Base-by-base conservation (phyloP, 768 basidiomycete genomes). In the Leccinum imitatum region DNA sequence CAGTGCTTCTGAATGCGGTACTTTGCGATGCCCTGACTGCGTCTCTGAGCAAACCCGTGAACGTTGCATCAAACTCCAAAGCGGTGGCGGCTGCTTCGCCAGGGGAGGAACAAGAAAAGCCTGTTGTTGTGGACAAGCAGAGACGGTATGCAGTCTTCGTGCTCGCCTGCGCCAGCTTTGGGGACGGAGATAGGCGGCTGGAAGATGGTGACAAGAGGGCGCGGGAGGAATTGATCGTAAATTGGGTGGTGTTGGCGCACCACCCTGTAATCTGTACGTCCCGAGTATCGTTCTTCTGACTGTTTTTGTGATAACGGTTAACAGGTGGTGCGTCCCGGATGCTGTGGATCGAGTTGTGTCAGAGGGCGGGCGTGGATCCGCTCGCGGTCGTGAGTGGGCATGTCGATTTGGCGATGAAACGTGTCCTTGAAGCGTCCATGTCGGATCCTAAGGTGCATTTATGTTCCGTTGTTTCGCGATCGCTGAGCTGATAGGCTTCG, bases 321-420 rank as follows among this genome's bases (percentile, higher is more conserved):
- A 19, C 2, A 74, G 73, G 69, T 33, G 57, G 44, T 4, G 55
- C 65, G 2, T 61, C 65, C 11, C 60, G 62, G 9, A 54, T 55
- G 37, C 13, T 73, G 1, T 97, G 94, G 94, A 89, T 95, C 59
- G 90, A 93, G 57, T 63, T 91, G 5, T 91, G 89, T 57, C 91
- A 91, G 64, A 82, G 80, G 59, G 86, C 89, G 0, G 70, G 77
- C 2, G 68, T 81, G 4, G 91, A 96, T 67, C 94, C 94, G 2
- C 77, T 78, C 21, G 80, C 82, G 14, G 72, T 91, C 6, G 78
- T 90, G 4, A 77, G 76, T 8, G 76, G 73, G 23, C 77, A 84
- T 59, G 48, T 85, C 2, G 81, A 86, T 58, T 72, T 71, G 8
- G 70, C 89, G 13, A 64, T 91, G 59, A 70, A 75, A 10, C 71